Conservation (phyloP, 257 asterid species). For the Solanum gracilifrons region DNA sequence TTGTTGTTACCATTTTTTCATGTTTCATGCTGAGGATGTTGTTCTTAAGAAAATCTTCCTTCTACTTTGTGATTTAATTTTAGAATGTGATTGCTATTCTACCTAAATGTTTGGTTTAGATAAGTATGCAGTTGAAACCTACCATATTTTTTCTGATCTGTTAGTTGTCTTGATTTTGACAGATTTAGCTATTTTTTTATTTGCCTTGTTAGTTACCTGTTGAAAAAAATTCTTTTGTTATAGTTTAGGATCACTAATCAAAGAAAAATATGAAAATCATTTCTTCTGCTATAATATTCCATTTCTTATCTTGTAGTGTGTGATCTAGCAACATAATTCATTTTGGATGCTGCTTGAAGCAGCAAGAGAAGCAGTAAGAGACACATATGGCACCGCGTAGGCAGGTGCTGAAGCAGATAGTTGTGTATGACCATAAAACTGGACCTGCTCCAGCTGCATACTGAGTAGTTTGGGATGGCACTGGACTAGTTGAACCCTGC, state of each 20-base stretch:
- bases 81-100: not conserved
- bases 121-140: not conserved
- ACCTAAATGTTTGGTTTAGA: not conserved
- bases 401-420: constrained; percentile 57
- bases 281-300: not conserved
- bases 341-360: constrained; percentile 38
- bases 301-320: not conserved
- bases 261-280: not conserved
- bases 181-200: not conserved
- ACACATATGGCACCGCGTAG: constrained; percentile 35
- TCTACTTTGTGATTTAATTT: not conserved
- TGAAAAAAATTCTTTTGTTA: not conserved
- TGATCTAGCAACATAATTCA: constrained; percentile 4
- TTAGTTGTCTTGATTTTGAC: not conserved
- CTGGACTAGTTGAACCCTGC: constrained; percentile 46
- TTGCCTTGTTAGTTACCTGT: not conserved
- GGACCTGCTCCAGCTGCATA: constrained; percentile 38
- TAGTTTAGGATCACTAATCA: not conserved
- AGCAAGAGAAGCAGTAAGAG: constrained; percentile 33
- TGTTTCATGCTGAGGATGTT: not conserved
- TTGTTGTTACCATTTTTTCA: not conserved
- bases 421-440: constrained; percentile 43
- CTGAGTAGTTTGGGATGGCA: constrained; percentile 8
- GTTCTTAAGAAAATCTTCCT: not conserved
- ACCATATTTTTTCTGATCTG: not conserved